phyloP scores from a whole-genome alignment of 2,329 filamentous ascomycete species.

The Colletotrichum lupini region DNA sequence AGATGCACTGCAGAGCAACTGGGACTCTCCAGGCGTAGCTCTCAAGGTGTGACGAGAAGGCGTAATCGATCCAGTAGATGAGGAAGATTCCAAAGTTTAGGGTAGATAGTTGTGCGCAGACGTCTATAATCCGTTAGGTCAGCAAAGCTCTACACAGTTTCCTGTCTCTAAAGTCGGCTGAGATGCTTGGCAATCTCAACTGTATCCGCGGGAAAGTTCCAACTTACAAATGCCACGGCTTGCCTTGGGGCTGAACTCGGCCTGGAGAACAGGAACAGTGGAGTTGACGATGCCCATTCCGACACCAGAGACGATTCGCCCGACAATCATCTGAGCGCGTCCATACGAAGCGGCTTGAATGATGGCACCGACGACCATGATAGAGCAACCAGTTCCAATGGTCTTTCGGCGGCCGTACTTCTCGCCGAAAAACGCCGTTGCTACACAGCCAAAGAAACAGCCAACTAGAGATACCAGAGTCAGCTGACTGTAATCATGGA shows the following conservation, averaged over 20 bases:
- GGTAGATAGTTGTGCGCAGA: slow-evolving; percentile 59
- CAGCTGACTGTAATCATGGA: not conserved
- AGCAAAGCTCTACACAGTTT: not conserved
- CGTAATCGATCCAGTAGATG: slow-evolving; percentile 59
- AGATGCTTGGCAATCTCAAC: not conserved
- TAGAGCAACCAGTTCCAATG: slow-evolving; percentile 50
- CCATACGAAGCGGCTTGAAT: slow-evolving; percentile 55
- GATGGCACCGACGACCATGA: slow-evolving; percentile 57
- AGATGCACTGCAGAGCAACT: slow-evolving; percentile 53
- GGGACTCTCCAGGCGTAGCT: slow-evolving; percentile 54
- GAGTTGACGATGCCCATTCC: slow-evolving; percentile 59
- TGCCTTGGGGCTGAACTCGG: slow-evolving; percentile 54
- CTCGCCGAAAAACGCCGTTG: slow-evolving; percentile 52
- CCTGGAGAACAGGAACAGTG: slow-evolving; percentile 55
- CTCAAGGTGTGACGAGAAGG: slow-evolving; percentile 43
- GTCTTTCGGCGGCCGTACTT: slow-evolving; percentile 53
- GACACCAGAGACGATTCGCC: slow-evolving; percentile 58
- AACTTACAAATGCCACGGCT: slow-evolving; percentile 47
- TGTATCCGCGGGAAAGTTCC: too few species aligned
- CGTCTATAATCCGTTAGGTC: slow-evolving; percentile 40
- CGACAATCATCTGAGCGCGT: slow-evolving; percentile 57
- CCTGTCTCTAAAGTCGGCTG: not conserved
- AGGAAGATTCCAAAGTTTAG: slow-evolving; percentile 58
- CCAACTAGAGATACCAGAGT: slow-evolving; percentile 37
- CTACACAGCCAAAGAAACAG: slow-evolving; percentile 43